These are phyloP conservation scores for Trichoderma guizhouense DNA, from an alignment of 2,329 filamentous ascomycete genomes.

Conservation along the genomic window DNA sequence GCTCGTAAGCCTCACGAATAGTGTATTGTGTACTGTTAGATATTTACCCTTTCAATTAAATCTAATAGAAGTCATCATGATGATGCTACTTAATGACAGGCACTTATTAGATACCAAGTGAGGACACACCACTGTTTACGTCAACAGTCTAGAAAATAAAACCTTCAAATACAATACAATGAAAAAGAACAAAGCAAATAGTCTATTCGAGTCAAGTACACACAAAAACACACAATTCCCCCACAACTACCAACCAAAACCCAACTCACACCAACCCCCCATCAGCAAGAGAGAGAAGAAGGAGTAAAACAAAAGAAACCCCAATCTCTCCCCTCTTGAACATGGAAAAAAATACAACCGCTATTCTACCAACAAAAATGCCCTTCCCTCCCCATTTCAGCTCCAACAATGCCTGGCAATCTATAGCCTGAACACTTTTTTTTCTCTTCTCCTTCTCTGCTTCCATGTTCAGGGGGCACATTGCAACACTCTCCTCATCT, in stretches of 20 bases:
- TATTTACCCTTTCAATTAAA: neutral
- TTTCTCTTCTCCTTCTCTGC: neutral
- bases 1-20: neutral
- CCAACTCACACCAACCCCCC: neutral
- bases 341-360: conserved; percentile 1
- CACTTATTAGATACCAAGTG: too few relatives aligned
- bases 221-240: neutral
- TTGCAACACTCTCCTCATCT: neutral
- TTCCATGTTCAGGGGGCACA: conserved; percentile 17
- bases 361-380: neutral
- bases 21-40: neutral
- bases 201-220: conserved; percentile 25
- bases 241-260: neutral
- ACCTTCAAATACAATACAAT: conserved; percentile 15
- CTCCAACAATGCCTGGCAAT: neutral
- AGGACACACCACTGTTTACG: neutral
- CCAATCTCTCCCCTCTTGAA: neutral
- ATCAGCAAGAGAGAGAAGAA: neutral
- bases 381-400: neutral
- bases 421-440: neutral
- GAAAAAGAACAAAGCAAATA: conserved; percentile 18
- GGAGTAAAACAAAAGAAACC: neutral
- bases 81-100: neutral
- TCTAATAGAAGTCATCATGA: neutral
- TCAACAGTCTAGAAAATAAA: neutral